Evolutionary conservation across 1,284 basidiomycete species (phyloP).

Genomic region (Retiboletus flavoniger): DNA sequence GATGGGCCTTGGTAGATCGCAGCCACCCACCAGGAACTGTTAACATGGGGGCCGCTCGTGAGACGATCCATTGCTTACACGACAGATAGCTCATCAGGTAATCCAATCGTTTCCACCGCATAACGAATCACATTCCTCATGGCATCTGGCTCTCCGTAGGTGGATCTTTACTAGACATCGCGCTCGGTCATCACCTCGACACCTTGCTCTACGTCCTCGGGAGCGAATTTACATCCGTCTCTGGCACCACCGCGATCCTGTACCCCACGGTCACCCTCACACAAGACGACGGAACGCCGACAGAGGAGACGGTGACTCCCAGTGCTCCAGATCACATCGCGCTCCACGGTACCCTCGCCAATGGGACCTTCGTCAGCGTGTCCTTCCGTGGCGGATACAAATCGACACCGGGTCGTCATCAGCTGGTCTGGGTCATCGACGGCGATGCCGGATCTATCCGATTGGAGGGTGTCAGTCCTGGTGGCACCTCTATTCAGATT

Average conservation of each 20-base stretch:
- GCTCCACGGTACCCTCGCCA: constrained; percentile 11
- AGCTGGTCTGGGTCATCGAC: constrained; percentile 16
- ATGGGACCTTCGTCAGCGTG: constrained; percentile 12
- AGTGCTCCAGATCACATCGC: constrained; percentile 13
- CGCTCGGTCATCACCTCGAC: constrained; percentile 14
- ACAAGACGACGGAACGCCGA: constrained; percentile 16
- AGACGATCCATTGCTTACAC: constrained; percentile 7
- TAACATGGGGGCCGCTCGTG: constrained; percentile 11
- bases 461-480: constrained; percentile 6
- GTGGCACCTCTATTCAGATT: constrained; percentile 6
- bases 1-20: constrained; percentile 5
- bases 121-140: neutral
- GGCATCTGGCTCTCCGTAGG: neutral
- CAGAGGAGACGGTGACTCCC: constrained; percentile 5
- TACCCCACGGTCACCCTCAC: constrained; percentile 13
- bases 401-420: constrained; percentile 16
- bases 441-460: constrained; percentile 17
- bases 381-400: constrained; percentile 14
- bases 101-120: neutral
- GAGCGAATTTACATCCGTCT: constrained; percentile 9
- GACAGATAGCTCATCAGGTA: constrained; percentile 8
- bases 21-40: constrained; percentile 4
- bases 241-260: constrained; percentile 11
- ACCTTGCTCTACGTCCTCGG: constrained; percentile 16
- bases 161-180: constrained; percentile 11